phyloP scores from a whole-genome alignment of 768 basidiomycete genomes.

The Trametes coccinea region DNA sequence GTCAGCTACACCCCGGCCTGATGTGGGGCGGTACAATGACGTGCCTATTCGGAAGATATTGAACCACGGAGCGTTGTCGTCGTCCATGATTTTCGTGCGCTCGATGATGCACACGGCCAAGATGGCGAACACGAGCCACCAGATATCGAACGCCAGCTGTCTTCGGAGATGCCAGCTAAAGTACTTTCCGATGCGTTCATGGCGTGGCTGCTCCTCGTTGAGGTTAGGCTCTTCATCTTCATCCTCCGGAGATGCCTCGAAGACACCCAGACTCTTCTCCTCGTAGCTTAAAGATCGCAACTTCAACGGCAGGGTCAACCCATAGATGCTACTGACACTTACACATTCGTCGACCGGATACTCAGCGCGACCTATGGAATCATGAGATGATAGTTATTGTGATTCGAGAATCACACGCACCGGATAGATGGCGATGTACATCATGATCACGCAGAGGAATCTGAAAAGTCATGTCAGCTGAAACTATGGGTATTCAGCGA shows the following conservation, averaged over 20 bases:
- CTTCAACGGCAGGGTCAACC: background rate
- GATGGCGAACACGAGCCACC: conserved; percentile 78
- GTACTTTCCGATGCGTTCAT: conserved; percentile 46
- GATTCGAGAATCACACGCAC: conserved; percentile 11
- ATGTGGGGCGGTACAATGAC: background rate
- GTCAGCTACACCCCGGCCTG: background rate
- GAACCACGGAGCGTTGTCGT: conserved; percentile 36
- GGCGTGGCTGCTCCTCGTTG: conserved; percentile 37
- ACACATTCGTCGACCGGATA: conserved; percentile 70
- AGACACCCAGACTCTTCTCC: conserved; percentile 69
- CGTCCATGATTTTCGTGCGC: conserved; percentile 54
- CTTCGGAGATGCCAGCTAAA: conserved; percentile 60
- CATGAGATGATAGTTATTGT: background rate
- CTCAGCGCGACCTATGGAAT: conserved; percentile 49
- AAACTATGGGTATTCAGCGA: background rate
- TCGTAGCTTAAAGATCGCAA: conserved; percentile 49
- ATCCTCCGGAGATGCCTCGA: conserved; percentile 51
- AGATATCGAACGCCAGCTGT: conserved; percentile 72
- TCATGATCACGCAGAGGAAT: conserved; percentile 77
- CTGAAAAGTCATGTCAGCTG: conserved; percentile 22
- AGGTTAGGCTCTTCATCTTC: conserved; percentile 50
- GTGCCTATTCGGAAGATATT: conserved; percentile 47
- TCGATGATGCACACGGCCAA: conserved; percentile 76
- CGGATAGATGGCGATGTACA: conserved; percentile 60
- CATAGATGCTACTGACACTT: conserved; percentile 17